Evolutionary conservation across 2,329 filamentous ascomycete species (phyloP).

Genomic region (Sporothrix mexicana): DNA sequence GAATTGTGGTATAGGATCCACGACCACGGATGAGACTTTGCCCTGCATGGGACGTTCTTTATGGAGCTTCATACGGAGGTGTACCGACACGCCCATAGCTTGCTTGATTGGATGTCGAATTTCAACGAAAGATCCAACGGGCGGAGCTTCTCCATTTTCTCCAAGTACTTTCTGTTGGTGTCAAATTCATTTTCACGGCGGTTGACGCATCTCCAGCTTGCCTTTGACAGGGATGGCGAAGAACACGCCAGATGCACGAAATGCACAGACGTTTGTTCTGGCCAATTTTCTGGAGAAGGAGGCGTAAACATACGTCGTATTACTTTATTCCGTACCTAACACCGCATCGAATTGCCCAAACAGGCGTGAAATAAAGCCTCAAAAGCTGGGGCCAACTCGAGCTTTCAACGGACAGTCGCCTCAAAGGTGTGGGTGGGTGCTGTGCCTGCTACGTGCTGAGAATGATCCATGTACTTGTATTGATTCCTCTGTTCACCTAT

Average conservation of each 20-base stretch:
- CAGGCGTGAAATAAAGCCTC: not conserved
- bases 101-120: not conserved
- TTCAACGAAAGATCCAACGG: slow-evolving; percentile 19
- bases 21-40: not conserved
- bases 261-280: slow-evolving; percentile 6
- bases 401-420: not conserved
- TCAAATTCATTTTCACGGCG: not conserved
- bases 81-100: no score
- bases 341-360: slow-evolving; percentile 17
- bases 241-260: not conserved
- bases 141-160: not conserved
- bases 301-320: no score
- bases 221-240: not conserved
- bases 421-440: not conserved
- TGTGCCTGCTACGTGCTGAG: not conserved
- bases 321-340: no score
- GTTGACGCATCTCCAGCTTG: not conserved
- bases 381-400: not conserved
- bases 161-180: no score
- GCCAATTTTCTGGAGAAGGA: no score
- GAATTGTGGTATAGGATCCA: not conserved
- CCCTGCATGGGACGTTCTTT: no score
- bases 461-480: not conserved
- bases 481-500: no score
- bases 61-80: no score